Evolutionary conservation across 129 eudicot genomes (phyloP).

Genomic region (Calendula officinalis): DNA sequence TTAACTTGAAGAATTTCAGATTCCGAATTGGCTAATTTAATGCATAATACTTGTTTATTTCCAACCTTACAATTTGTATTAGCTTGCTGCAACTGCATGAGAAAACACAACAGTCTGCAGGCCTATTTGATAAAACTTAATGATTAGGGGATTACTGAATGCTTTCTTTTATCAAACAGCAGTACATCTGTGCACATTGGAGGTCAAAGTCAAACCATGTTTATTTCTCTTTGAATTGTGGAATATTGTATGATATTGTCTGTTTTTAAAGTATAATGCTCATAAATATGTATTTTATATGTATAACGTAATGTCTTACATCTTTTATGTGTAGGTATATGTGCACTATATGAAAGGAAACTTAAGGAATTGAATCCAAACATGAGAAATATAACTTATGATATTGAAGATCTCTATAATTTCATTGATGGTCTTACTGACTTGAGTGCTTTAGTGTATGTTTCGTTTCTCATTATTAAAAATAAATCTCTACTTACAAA

Average conservation of each 20-base stretch:
- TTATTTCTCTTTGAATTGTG: too few species aligned
- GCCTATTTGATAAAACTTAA: too few species aligned
- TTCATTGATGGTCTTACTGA: slow-evolving; percentile 92
- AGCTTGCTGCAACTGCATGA: background rate
- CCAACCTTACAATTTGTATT: background rate
- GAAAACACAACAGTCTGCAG: too few species aligned
- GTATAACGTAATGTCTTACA: background rate
- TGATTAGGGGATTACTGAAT: too few species aligned
- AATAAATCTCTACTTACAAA: background rate
- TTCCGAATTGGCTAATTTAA: background rate
- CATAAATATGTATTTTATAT: background rate
- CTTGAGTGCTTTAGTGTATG: slow-evolving; percentile 95
- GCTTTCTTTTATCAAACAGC: too few species aligned
- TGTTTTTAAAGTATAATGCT: background rate
- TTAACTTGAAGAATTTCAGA: background rate
- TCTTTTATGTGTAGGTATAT: slow-evolving; percentile 63
- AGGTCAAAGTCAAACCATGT: too few species aligned
- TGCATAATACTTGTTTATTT: slow-evolving; percentile 7
- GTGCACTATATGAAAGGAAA: slow-evolving; percentile 91
- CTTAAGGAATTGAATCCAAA: slow-evolving; percentile 89
- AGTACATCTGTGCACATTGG: too few species aligned
- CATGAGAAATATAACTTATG: slow-evolving; percentile 73
- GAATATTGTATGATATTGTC: too few species aligned
- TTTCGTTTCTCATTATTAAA: slow-evolving; percentile 36
- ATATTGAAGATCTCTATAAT: slow-evolving; percentile 92